These are phyloP conservation scores for Rhizoclosmatium globosum DNA, from an alignment of 192 early-diverging fungal genomes.

Conservation along the genomic window DNA sequence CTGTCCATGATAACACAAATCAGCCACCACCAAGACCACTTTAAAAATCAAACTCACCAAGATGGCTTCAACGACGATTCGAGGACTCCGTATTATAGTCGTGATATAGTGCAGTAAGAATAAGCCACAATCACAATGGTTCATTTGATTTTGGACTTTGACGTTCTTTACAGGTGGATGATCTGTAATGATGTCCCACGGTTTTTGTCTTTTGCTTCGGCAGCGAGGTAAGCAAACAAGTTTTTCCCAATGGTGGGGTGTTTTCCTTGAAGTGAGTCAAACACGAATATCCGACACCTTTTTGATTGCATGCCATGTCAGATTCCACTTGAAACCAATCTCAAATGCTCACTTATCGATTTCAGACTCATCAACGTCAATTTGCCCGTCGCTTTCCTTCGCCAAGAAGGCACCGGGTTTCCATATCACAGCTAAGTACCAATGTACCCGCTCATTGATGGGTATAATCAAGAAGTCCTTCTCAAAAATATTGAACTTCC, in stretches of 20 bases:
- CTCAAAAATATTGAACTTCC: slow-evolving; percentile 76
- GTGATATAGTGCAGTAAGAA: slow-evolving; percentile 85
- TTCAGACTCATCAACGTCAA: neutral
- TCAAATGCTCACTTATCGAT: neutral
- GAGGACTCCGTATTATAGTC: slow-evolving; percentile 65
- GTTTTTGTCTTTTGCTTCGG: slow-evolving; percentile 49
- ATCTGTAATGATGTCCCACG: neutral
- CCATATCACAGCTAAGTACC: slow-evolving; percentile 86
- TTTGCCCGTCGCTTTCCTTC: neutral
- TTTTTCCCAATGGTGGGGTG: slow-evolving; percentile 54
- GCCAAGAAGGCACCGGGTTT: slow-evolving; percentile 68
- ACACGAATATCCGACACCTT: slow-evolving; percentile 62
- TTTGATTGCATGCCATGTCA: neutral
- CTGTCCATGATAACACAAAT: neutral
- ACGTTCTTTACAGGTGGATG: slow-evolving; percentile 55
- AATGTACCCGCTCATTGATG: slow-evolving; percentile 89
- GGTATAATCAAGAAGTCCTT: slow-evolving; percentile 84
- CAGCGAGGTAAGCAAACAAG: slow-evolving; percentile 51
- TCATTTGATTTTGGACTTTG: slow-evolving; percentile 78
- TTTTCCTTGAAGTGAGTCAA: slow-evolving; percentile 69
- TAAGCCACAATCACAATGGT: slow-evolving; percentile 89
- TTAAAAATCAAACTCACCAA: slow-evolving; percentile 21
- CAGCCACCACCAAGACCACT: neutral
- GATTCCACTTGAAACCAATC: neutral
- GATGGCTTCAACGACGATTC: neutral